Base-by-base conservation (phyloP, 208 protist genomes). In the Tritrichomonas foetus region DNA sequence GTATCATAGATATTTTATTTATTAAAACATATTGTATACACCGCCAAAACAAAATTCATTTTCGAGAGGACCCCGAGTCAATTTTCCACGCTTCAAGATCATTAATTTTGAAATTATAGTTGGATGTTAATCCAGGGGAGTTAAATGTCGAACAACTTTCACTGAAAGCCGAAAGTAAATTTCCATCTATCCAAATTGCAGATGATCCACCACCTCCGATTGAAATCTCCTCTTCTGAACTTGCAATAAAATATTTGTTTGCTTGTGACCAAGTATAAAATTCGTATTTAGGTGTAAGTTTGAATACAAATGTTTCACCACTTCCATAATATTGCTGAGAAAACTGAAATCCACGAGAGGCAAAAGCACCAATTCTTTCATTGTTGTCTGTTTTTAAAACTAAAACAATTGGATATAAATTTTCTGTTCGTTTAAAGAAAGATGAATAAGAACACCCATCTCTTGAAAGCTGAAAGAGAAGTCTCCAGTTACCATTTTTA, bases 291-390 rank as follows among this genome's bases (percentile, higher is more conserved):
- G 78, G 78, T 57, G 3, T 33, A 50, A 44, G 57, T 16, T 57
- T 53, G 47, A 89, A 89, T 20, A 89, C 78, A 49, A 89, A 89
- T 33, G 78, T 57, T 89, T 89, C 78, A 57, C 78, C 78, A 39
- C 14, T 39, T 33, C 78, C 78, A 61, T 89, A 89, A 49, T 53
- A 89, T 5, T 57, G 44, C 25, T 14, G 33, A 11, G 44, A 49
- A 0, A 89, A 27, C 27, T 89, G 33, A 33, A 89, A 39, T 0
- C 78, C 78, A 39, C 57, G 53, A 0, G 78, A 89, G 9, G 57
- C 39, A 49, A 39, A 89, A 33, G 78, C 16, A 11, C 78, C 78
- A 36, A 89, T 89, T 89, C 57, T 89, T 39, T 89, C 78, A 3
- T 57, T 5, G 1, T 89, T 61, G 39, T 89, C 47, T 36, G 41